Evolutionary conservation across 2,329 filamentous ascomycete species (phyloP), one percentile per base, ranked within the genome.

Genomic region (Ascochyta lentis): DNA sequence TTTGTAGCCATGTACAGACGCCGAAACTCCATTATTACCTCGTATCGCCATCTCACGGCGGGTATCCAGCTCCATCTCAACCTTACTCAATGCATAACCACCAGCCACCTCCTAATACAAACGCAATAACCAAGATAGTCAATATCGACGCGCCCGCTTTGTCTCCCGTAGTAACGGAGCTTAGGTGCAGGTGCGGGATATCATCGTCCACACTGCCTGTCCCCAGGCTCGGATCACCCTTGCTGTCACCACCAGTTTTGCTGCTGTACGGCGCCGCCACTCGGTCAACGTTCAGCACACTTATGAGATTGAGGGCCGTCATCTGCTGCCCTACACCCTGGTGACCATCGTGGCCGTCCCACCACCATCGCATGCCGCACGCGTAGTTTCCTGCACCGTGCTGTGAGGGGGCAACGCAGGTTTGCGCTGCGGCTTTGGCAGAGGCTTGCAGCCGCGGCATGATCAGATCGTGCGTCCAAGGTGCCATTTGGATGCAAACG

Each of bases 251-350:
- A 15, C 84, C 84, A 2, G 80, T 84, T 0, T 66, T 61, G 40
- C 80, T 79, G 5, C 76, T 79, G 3, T 83, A 72, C 8, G 81
- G 81, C 7, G 76, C 74, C 4, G 67, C 59, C 0, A 78, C 73
- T 8, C 65, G 54, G 12, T 71, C 52, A 9, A 81, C 75, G 24
- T 81, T 70, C 44, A 79, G 71, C 33, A 77, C 78, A 52, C 78
- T 71, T 47, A 86, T 79, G 43, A 81, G 78, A 43, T 81, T 82
- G 6, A 87, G 74, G 0, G 82, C 83, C 44, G 78, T 80, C 82
- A 86, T 84, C 71, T 85, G 80, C 68, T 86, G 80, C 2, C 83
- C 83, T 1, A 84, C 83, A 7, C 84, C 83, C 10, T 70, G 68
- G 1, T 71, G 73, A 4, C 79, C 76, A 63, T 85, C 83, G 60